These are phyloP conservation scores for Gaertneriomyces semiglobifer DNA, from an alignment of 192 early-diverging fungal species.

Conservation along the genomic window DNA sequence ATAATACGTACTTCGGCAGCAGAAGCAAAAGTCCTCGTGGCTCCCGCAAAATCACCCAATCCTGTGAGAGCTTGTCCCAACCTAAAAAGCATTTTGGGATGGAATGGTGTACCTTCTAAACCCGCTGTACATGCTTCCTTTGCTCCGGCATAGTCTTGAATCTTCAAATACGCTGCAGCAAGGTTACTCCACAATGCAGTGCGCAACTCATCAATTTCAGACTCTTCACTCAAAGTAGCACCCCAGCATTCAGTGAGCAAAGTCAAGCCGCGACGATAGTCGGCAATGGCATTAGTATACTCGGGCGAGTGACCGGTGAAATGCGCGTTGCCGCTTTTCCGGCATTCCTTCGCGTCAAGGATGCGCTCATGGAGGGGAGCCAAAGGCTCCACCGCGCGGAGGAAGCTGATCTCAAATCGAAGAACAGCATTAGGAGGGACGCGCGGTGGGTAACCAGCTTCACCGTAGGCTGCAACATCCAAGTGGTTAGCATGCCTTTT, in stretches of 20 bases:
- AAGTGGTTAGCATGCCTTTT: neutral
- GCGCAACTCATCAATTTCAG: constrained; percentile 17
- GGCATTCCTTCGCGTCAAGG: constrained; percentile 21
- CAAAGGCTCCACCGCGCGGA: constrained; percentile 13
- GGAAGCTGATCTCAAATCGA: constrained; percentile 45
- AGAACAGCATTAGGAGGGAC: constrained; percentile 66
- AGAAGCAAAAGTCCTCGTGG: constrained; percentile 26
- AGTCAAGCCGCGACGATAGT: constrained; percentile 17
- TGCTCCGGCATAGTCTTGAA: constrained; percentile 22
- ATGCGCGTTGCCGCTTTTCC: constrained; percentile 31
- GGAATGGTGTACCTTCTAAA: constrained; percentile 16
- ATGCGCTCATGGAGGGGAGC: constrained; percentile 13
- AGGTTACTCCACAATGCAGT: constrained; percentile 34
- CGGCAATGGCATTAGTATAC: constrained; percentile 1
- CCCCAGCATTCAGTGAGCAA: constrained; percentile 36
- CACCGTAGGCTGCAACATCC: constrained; percentile 48
- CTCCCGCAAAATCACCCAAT: constrained; percentile 18
- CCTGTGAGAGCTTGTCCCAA: neutral
- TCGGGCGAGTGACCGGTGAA: constrained; percentile 22
- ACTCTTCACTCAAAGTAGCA: constrained; percentile 14
- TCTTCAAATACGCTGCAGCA: constrained; percentile 22
- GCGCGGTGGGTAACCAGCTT: constrained; percentile 53
- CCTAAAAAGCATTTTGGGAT: constrained; percentile 11
- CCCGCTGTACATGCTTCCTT: constrained; percentile 24
- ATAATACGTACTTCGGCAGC: constrained; percentile 25